Conservation (phyloP, 78 protist species). For the Dictyostelium brefeldianum region DNA sequence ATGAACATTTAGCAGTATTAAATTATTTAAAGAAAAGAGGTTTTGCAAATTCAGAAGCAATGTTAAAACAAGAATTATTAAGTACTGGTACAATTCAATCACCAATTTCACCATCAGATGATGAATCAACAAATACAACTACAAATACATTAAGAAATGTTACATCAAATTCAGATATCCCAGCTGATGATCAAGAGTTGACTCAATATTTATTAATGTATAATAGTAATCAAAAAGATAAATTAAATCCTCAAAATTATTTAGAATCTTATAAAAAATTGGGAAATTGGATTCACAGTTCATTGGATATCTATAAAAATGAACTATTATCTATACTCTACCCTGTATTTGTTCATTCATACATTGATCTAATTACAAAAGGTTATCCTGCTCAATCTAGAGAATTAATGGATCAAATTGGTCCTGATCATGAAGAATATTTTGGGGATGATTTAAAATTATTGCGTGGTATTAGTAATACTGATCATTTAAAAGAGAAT, state of each 20-base stretch:
- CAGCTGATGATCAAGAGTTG: constrained; percentile 7
- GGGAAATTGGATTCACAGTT: constrained; percentile 80
- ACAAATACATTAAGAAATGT: background rate
- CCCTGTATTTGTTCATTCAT: constrained; percentile 89
- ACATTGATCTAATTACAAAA: constrained; percentile 80
- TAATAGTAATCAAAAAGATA: constrained; percentile 22
- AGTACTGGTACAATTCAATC: background rate
- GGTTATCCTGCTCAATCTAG: constrained; percentile 60
- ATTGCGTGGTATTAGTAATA: constrained; percentile 44
- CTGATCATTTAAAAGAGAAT: constrained; percentile 76
- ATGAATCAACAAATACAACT: background rate
- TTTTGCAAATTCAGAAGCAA: constrained; percentile 31
- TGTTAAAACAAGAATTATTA: constrained; percentile 51
- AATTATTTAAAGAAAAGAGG: constrained; percentile 55
- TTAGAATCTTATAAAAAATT: constrained; percentile 68
- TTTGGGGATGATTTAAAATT: constrained; percentile 69
- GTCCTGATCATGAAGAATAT: constrained; percentile 83
- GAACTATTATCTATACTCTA: constrained; percentile 84
- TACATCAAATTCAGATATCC: background rate
- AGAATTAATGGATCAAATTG: constrained; percentile 77
- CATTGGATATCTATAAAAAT: constrained; percentile 79
- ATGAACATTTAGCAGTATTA: constrained; percentile 31
- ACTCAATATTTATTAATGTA: constrained; percentile 37
- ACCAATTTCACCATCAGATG: background rate
- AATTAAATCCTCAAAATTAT: constrained; percentile 39